These are phyloP conservation scores for Gypsophila paniculata DNA, from an alignment of 179 eudicot species.

Conservation along the genomic window DNA sequence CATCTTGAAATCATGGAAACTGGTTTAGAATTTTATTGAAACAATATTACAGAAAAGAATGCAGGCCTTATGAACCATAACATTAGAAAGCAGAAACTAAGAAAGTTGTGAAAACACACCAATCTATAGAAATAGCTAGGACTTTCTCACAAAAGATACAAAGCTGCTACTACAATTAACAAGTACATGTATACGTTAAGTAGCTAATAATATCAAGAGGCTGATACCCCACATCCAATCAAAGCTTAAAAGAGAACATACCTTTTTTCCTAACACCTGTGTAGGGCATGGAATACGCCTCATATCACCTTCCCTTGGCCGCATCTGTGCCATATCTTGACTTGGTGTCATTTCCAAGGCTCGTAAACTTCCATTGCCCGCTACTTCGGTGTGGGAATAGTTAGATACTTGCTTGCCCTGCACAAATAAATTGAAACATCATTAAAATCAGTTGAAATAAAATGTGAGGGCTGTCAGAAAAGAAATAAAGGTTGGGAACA, in stretches of 20 bases:
- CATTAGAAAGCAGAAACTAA: not conserved
- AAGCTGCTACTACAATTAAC: not conserved
- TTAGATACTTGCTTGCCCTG: constrained; percentile 30
- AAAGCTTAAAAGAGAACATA: constrained; percentile 21
- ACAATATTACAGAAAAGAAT: not conserved
- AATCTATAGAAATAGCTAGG: not conserved
- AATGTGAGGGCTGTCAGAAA: not conserved
- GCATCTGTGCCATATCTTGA: constrained; percentile 40
- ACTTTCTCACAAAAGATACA: not conserved
- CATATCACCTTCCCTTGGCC: constrained; percentile 54
- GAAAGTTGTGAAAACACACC: not conserved
- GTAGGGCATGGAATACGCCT: constrained; percentile 52
- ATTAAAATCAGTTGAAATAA: constrained; percentile 4
- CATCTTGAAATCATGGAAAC: not conserved
- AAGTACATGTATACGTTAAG: not conserved
- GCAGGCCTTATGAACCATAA: not conserved
- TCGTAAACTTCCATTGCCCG: constrained; percentile 30
- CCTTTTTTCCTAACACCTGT: constrained; percentile 63
- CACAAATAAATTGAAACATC: constrained; percentile 5
- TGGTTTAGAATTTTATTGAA: not conserved
- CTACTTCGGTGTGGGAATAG: constrained; percentile 27
- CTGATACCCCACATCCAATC: not conserved
- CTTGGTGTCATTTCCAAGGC: constrained; percentile 33
- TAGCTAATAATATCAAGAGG: not conserved
- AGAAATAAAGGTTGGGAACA: no score